Base-by-base conservation (phyloP, 2,329 filamentous ascomycete species). In the Aureobasidium sp. region DNA sequence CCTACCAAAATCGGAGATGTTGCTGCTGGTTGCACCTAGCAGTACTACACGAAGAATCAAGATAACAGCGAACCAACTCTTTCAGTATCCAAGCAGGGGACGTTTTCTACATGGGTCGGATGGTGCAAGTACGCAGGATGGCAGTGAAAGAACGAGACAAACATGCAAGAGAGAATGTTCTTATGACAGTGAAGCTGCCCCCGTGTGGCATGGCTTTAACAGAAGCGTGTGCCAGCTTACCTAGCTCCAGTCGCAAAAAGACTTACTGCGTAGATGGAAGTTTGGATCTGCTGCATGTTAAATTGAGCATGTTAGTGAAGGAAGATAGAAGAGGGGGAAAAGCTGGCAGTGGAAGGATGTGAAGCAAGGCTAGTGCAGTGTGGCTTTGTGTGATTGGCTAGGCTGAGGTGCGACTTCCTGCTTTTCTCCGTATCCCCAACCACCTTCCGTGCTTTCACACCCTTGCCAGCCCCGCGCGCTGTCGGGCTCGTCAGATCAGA, bases 351-450 rank as follows among this genome's bases (percentile, higher is more conserved):
- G 32, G 42, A 32, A 29, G 53, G 26, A n/a, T 5, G 20, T n/a
- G 23, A 48, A 58, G 53, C 27, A 48, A 34, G 29, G 55, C 27
- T 15, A 39, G 27, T 32, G 20, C 5, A 27, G 42, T n/a, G 55
- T 59, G 55, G 55, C 55, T 47, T 59, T 27, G 2, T 27, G 5
- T 10, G 55, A 59, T 59, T 59, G 46, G 57, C 46, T 12, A 41
- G 29, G 17, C 10, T 3, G 9, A 23, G 27, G 42, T 34, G 46
- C 48, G 42, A 50, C 56, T 48, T 48, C 56, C 44, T 59, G 56
- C 34, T 59, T 59, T 48, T 17, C 26, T 37, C 56, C 39, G 46
- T 39, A 15, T 48, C 46, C 56, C 57, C 56, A 60, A 51, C 57
- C 57, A 60, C 57, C 57, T 42, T 48, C 44, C 32, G 37, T 37